These are phyloP conservation scores for Neurospora intermedia DNA, from an alignment of 495 filamentous ascomycete species.

Conservation along the genomic window DNA sequence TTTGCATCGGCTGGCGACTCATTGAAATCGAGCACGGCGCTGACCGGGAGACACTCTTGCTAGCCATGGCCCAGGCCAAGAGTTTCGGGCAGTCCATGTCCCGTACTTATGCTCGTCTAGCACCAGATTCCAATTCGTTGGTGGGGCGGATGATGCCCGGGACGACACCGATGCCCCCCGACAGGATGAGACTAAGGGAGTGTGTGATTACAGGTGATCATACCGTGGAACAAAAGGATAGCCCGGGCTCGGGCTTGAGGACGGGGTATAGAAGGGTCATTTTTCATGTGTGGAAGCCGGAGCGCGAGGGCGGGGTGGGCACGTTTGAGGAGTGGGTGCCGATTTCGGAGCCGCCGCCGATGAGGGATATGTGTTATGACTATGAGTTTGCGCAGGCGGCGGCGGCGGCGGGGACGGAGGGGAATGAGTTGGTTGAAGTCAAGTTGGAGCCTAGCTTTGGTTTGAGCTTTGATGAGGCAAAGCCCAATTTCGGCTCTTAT, in stretches of 20 bases:
- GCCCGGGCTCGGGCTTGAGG: background rate
- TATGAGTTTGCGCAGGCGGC: background rate
- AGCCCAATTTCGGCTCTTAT: background rate
- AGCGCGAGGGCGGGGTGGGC: background rate
- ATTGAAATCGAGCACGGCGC: slow-evolving; percentile 27
- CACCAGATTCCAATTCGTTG: background rate
- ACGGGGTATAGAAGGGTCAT: background rate
- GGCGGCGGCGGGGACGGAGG: background rate
- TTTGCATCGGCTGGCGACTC: slow-evolving; percentile 15
- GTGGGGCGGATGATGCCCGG: background rate
- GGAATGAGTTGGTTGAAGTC: background rate
- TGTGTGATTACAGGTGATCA: background rate
- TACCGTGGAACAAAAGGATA: background rate
- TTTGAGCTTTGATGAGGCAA: background rate
- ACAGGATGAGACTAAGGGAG: background rate
- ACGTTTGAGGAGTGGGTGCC: background rate
- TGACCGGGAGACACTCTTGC: slow-evolving; percentile 1
- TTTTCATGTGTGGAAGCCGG: background rate
- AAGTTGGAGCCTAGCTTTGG: background rate
- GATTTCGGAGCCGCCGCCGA: background rate
- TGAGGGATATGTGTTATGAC: background rate
- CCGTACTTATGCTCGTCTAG: background rate
- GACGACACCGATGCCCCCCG: background rate
- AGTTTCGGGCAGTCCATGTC: background rate
- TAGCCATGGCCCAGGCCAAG: background rate